phyloP scores from a whole-genome alignment of 306 rosid species.

The Carpinus viminea region DNA sequence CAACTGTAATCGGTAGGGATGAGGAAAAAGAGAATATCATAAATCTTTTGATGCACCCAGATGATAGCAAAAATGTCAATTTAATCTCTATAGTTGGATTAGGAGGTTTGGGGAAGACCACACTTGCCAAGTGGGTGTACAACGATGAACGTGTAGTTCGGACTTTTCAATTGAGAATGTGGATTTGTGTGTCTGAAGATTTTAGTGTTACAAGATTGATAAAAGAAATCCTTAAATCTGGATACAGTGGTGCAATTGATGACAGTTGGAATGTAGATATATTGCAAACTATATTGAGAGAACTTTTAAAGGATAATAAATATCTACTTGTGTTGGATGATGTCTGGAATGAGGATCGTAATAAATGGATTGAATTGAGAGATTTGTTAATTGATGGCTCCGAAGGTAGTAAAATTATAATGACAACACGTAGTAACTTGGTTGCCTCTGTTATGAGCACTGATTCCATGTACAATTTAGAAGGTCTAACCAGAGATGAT shows the following conservation, averaged over 20 bases:
- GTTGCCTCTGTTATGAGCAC: not conserved
- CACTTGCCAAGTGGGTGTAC: conserved; percentile 8
- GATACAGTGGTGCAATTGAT: too few species aligned
- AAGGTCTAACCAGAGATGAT: not conserved
- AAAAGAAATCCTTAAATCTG: too few species aligned
- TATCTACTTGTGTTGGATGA: not conserved
- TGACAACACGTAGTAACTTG: not conserved
- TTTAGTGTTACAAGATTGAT: not conserved
- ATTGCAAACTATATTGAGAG: too few species aligned
- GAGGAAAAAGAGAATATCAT: not conserved
- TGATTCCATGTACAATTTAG: not conserved
- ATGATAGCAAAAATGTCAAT: too few species aligned
- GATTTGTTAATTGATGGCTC: not conserved
- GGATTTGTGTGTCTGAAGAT: not conserved
- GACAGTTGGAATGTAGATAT: too few species aligned
- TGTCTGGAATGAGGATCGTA: not conserved
- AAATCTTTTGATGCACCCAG: not conserved
- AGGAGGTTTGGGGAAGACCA: conserved; percentile 5
- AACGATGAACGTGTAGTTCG: conserved; percentile 12
- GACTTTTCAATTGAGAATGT: conserved; percentile 2
- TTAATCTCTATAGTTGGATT: conserved; percentile 3
- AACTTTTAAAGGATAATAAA: not conserved
- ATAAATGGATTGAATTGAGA: not conserved
- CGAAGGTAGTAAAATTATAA: not conserved
- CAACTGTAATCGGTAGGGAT: not conserved